Base-by-base conservation (phyloP, 805 yeast species). In the Zygoascus ofunaensis region DNA sequence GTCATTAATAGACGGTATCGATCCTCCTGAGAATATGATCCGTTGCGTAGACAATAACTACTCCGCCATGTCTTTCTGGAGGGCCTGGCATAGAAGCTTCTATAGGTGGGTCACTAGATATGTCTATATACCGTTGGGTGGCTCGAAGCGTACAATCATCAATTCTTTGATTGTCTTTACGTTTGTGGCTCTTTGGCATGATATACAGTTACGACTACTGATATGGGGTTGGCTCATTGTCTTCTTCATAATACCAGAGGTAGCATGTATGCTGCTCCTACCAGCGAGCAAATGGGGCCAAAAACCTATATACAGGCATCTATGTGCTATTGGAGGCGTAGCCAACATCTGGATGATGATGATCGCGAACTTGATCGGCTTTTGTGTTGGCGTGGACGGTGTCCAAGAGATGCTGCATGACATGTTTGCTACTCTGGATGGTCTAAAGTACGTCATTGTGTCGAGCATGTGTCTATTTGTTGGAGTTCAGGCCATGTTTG, bases 121-220 rank as follows among this genome's bases (percentile, higher is more conserved):
- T 62, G 74, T 92, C 34, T 92, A 92, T 55, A 72, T 92, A 19
- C 98, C 98, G 2, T 65, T 92, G 48, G 97, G 97, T 8, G 96
- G 97, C 0, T 72, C 83, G 0, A 68, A 64, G 5, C 75, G 79
- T 54, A 72, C 97, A 50, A 64, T 90, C 5, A 53, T 83, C 39
- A 87, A 90, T 49, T 79, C 89, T 8, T 65, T 90, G 30, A 76
- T 89, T 8, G 97, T 90, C 14, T 92, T 92, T 60, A 77, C 94
- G 14, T 92, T 92, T 64, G 98, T 92, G 19, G 97, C 98, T 2
- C 68, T 92, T 24, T 92, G 99, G 99, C 99, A 92, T 65, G 99
- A 92, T 59, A 89, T 92, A 52, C 89, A 92, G 63, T 72, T 92
- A 56, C 80, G 79, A 50, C 66, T 92, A 42, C 66, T 92, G 40